A percentile compares a stretch with the other conserved stretches of the same genome.
These are phyloP conservation scores for Suhomyces prunicola DNA, from an alignment of 805 yeast genomes.

Conservation along the genomic window DNA sequence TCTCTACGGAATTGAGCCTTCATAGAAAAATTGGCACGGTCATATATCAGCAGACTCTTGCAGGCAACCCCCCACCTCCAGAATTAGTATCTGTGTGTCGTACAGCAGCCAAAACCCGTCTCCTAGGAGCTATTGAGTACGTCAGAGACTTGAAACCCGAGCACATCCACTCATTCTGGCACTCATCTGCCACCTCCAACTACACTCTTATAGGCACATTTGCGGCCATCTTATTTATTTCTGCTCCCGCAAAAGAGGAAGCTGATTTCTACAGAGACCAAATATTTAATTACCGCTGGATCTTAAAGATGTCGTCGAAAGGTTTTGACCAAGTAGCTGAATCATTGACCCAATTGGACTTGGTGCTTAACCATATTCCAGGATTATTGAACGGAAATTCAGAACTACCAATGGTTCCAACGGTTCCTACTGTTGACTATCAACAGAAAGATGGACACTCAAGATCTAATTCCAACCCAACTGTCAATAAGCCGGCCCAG, in stretches of 20 bases:
- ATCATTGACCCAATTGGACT: constrained; percentile 69
- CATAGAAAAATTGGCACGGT: constrained; percentile 73
- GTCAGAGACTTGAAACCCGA: constrained; percentile 73
- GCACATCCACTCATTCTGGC: constrained; percentile 89
- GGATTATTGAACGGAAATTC: constrained; percentile 48
- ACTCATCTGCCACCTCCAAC: constrained; percentile 73
- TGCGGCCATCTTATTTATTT: constrained; percentile 75
- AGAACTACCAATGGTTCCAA: constrained; percentile 37
- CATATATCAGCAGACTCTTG: constrained; percentile 35
- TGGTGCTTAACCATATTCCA: constrained; percentile 72
- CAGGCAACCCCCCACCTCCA: constrained; percentile 32
- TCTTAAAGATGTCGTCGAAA: constrained; percentile 67
- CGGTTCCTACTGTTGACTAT: constrained; percentile 26
- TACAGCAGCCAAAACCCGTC: constrained; percentile 78
- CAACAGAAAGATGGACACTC: constrained; percentile 2
- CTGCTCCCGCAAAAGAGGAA: constrained; percentile 57
- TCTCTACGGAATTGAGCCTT: constrained; percentile 83
- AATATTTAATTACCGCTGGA: constrained; percentile 73
- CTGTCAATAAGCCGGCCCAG: neutral
- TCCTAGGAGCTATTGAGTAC: constrained; percentile 78
- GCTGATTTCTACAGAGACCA: constrained; percentile 61
- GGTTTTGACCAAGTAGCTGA: constrained; percentile 76
- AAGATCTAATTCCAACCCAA: neutral
- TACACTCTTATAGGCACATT: constrained; percentile 83
- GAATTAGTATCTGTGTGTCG: constrained; percentile 61